phyloP scores from a whole-genome alignment of 306 rosid genomes.

The Morella rubra region DNA sequence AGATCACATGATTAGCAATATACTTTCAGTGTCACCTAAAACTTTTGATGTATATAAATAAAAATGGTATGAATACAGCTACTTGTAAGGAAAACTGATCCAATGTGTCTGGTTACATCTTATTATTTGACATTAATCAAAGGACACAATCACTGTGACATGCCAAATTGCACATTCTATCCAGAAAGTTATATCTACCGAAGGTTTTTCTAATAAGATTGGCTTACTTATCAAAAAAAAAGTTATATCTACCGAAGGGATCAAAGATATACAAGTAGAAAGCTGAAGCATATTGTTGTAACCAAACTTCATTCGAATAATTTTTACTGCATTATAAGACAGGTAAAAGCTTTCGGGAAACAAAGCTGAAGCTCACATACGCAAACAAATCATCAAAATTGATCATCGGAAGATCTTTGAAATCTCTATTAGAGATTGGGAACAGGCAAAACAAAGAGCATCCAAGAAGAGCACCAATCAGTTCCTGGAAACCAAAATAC shows the following conservation, averaged over 20 bases:
- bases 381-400: constrained; percentile 75
- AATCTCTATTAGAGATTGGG: constrained; percentile 55
- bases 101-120: not conserved
- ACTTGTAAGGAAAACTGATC: not conserved
- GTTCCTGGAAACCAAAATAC: constrained; percentile 58
- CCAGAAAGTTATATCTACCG: not conserved
- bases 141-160: not conserved
- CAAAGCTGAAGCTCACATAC: constrained; percentile 50
- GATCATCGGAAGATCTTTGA: constrained; percentile 58
- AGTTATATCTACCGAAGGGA: not conserved
- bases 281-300: not conserved
- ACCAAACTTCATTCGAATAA: not conserved
- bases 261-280: not conserved
- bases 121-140: not conserved
- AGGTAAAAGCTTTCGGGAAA: constrained; percentile 3
- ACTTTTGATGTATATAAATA: not conserved
- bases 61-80: not conserved
- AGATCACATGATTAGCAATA: not conserved
- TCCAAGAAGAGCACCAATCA: constrained; percentile 80
- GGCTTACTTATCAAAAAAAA: no score
- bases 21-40: not conserved
- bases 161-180: not conserved
- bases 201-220: no score
- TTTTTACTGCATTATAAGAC: not conserved
- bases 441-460: constrained; percentile 85